Conservation (phyloP, 352 stramenopile genomes). For the Salisapilia sapeloensis region DNA sequence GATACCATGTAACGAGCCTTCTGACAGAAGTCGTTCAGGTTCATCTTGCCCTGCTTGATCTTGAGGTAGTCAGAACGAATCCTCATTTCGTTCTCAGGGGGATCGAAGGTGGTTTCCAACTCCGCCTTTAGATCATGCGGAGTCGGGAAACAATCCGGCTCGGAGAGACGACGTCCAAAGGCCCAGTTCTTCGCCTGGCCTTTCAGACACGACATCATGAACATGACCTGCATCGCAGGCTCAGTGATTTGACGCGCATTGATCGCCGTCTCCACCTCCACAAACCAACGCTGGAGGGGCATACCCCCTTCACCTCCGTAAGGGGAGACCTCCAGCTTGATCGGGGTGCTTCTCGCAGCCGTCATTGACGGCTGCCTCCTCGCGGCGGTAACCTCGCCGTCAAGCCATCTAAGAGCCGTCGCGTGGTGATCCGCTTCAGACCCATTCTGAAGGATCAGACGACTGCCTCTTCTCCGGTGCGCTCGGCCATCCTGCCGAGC, state of each 20-base stretch:
- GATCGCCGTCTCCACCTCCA: conserved; percentile 6
- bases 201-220: conserved; percentile 4
- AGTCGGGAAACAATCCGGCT: conserved; percentile 3
- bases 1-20: conserved; percentile 6
- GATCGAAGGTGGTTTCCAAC: conserved; percentile 6
- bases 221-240: conserved; percentile 1
- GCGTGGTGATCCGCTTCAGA: too few species aligned
- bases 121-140: conserved; percentile 1
- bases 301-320: conserved; percentile 5
- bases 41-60: conserved; percentile 4
- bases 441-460: too few species aligned
- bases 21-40: conserved; percentile 8
- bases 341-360: too few species aligned
- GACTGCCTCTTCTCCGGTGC: conserved; percentile 1
- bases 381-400: too few species aligned
- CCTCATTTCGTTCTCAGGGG: conserved; percentile 4
- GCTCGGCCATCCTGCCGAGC: neutral
- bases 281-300: conserved; percentile 6
- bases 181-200: conserved; percentile 5
- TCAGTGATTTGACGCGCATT: conserved; percentile 6
- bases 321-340: conserved; percentile 10
- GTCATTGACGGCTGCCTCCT: too few species aligned
- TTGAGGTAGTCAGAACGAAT: conserved; percentile 3
- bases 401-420: too few species aligned
- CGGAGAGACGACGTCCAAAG: conserved; percentile 3